A percentile compares a stretch with the other conserved stretches of the same genome.
phyloP scores from a whole-genome alignment of 768 basidiomycete genomes.

The Leccinum subtestaceum region DNA sequence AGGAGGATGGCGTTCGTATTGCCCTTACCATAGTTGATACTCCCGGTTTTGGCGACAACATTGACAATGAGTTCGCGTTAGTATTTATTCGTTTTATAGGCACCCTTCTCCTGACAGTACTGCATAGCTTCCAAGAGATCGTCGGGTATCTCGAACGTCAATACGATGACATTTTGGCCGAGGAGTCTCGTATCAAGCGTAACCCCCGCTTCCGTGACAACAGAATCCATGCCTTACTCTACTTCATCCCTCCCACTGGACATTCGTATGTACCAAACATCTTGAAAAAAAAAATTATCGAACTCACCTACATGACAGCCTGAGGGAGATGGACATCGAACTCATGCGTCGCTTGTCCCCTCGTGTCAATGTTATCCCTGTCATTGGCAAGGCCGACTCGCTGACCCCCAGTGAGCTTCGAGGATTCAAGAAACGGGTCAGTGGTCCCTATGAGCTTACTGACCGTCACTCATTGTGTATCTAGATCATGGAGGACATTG shows the following conservation, averaged over 20 bases:
- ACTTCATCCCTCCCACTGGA: constrained; percentile 99
- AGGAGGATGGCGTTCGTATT: constrained; percentile 97
- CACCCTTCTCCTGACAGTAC: constrained; percentile 6
- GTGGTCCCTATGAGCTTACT: constrained; percentile 20
- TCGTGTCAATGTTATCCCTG: constrained; percentile 98
- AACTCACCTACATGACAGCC: constrained; percentile 37
- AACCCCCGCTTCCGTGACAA: constrained; percentile 99
- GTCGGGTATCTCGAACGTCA: constrained; percentile 95
- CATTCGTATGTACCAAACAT: constrained; percentile 67
- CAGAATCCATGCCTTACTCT: constrained; percentile 91
- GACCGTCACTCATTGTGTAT: constrained; percentile 1
- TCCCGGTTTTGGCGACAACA: constrained; percentile 97
- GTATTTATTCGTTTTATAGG: constrained; percentile 32
- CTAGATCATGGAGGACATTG: constrained; percentile 99
- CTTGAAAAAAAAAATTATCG: background rate
- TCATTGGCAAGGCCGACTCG: constrained; percentile 94
- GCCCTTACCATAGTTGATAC: constrained; percentile 98
- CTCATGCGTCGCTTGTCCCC: constrained; percentile 97
- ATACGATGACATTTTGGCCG: constrained; percentile 98
- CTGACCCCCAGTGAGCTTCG: constrained; percentile 90
- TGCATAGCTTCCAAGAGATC: constrained; percentile 88
- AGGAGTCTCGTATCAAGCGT: constrained; percentile 98
- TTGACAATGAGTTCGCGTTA: constrained; percentile 97
- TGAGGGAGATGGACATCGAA: constrained; percentile 99
- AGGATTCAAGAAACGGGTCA: constrained; percentile 92